phyloP scores from a whole-genome alignment of 495 filamentous ascomycete genomes.

The Aspergillus panamensis region DNA sequence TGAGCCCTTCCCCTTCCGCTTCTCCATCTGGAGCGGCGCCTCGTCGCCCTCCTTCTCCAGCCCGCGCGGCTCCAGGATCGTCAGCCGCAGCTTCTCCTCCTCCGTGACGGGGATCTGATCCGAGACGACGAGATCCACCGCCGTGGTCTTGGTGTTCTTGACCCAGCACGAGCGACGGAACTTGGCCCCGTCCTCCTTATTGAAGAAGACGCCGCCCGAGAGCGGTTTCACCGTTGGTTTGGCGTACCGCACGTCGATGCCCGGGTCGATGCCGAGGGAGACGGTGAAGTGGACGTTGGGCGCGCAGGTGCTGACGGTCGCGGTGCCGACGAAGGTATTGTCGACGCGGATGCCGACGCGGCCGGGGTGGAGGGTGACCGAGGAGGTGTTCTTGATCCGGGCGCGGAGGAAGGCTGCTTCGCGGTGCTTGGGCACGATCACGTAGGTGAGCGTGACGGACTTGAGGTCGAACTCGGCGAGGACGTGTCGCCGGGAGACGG shows the following conservation, averaged over 20 bases:
- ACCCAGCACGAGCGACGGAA: constrained; percentile 57
- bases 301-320: constrained; percentile 53
- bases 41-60: constrained; percentile 43
- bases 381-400: constrained; percentile 55
- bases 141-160: constrained; percentile 52
- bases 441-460: constrained; percentile 40
- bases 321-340: constrained; percentile 62
- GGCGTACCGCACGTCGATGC: constrained; percentile 56
- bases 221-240: constrained; percentile 57
- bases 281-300: constrained; percentile 60
- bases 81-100: constrained; percentile 58
- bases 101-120: constrained; percentile 68
- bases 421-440: constrained; percentile 64
- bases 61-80: constrained; percentile 51
- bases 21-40: constrained; percentile 23
- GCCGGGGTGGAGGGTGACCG: constrained; percentile 58
- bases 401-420: constrained; percentile 64
- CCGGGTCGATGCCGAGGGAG: constrained; percentile 62
- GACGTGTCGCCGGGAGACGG: constrained; percentile 38
- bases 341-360: constrained; percentile 63
- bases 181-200: constrained; percentile 55
- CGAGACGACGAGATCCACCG: constrained; percentile 53
- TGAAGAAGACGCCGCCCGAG: constrained; percentile 47
- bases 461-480: constrained; percentile 41
- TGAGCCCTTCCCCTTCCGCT: constrained; percentile 18